Conservation (phyloP, 805 yeast species). For the Wickerhamiella parazyma region DNA sequence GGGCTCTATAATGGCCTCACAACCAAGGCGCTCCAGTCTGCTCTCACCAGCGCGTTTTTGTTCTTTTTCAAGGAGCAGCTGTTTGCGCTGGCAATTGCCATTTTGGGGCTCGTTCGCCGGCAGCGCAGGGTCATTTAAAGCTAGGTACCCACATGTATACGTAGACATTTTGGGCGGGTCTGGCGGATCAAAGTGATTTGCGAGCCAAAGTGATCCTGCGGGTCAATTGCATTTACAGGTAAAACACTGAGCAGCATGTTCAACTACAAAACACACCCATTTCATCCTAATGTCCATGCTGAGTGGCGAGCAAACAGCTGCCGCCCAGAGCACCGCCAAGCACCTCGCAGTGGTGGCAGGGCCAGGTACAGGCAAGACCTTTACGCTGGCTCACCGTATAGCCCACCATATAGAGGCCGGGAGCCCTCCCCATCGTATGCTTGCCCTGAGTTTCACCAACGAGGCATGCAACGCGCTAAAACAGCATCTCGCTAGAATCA, state of each 20-base stretch:
- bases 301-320: slow-evolving; percentile 33
- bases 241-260: too few relatives aligned
- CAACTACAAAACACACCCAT: too few relatives aligned
- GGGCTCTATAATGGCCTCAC: slow-evolving; percentile 73
- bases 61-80: slow-evolving; percentile 85
- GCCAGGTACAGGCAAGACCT: slow-evolving; percentile 70
- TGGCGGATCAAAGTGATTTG: too few relatives aligned
- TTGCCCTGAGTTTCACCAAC: slow-evolving; percentile 87
- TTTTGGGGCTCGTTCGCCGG: slow-evolving; percentile 34
- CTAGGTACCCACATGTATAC: background rate
- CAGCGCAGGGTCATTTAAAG: background rate
- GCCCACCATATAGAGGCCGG: slow-evolving; percentile 46
- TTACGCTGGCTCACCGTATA: slow-evolving; percentile 66
- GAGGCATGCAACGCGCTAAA: slow-evolving; percentile 39
- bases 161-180: background rate
- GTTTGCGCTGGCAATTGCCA: slow-evolving; percentile 40
- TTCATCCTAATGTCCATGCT: too few relatives aligned
- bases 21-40: slow-evolving; percentile 70
- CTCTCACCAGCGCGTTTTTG: slow-evolving; percentile 76
- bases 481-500: background rate
- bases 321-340: slow-evolving; percentile 33
- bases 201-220: too few relatives aligned
- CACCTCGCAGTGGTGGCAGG: slow-evolving; percentile 47
- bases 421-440: slow-evolving; percentile 46
- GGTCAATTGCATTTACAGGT: too few relatives aligned